Conservation (phyloP, 2,329 filamentous ascomycete genomes). For the Monilinia fructicola region DNA sequence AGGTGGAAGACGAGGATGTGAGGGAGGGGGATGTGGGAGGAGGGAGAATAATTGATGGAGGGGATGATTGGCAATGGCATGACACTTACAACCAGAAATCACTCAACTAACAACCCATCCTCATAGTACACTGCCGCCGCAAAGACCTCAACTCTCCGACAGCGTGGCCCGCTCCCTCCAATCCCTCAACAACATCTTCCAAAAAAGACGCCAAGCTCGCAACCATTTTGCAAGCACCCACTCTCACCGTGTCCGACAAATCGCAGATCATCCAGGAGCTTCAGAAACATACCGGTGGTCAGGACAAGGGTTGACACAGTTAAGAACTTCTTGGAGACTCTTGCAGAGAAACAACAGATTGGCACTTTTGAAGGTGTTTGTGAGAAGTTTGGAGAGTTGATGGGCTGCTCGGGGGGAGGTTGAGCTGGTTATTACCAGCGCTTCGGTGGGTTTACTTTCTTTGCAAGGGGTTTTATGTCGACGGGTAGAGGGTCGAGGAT, state of each 20-base stretch:
- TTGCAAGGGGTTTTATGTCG: neutral
- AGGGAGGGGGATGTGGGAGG: neutral
- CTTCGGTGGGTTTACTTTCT: conserved; percentile 62
- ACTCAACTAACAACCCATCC: conserved; percentile 21
- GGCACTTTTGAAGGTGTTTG: conserved; percentile 75
- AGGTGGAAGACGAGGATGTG: neutral
- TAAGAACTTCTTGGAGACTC: conserved; percentile 88
- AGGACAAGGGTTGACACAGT: conserved; percentile 73
- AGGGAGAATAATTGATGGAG: conserved; percentile 13
- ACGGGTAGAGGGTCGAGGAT: neutral
- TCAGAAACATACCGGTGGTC: conserved; percentile 71
- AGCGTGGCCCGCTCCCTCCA: conserved; percentile 77
- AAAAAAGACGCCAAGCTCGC: conserved; percentile 82
- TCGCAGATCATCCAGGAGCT: conserved; percentile 82
- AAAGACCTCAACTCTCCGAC: conserved; percentile 83
- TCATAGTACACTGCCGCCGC: conserved; percentile 91
- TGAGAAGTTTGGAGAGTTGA: conserved; percentile 83
- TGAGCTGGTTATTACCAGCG: conserved; percentile 88
- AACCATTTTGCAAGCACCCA: conserved; percentile 75
- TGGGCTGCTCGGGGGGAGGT: conserved; percentile 90
- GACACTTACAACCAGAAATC: conserved; percentile 12
- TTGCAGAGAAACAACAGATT: conserved; percentile 98
- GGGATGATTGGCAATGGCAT: neutral
- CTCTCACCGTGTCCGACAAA: conserved; percentile 78
- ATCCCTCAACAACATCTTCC: conserved; percentile 68